Conservation (phyloP, 2,329 filamentous ascomycete genomes). For the Aureobasidium lini region DNA sequence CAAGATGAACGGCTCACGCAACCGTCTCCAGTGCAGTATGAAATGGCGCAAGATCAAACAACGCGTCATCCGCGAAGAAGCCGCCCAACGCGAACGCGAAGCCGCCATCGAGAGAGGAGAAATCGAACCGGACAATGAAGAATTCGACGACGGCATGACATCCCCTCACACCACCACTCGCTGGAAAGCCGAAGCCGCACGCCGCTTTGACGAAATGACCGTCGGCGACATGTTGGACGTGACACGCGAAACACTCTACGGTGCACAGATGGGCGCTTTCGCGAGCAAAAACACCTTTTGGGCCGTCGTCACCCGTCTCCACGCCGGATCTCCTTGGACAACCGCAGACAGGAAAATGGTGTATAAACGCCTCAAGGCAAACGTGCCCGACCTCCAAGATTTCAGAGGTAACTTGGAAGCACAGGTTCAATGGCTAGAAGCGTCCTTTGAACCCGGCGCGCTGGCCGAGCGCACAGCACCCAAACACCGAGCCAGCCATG, state of each 20-base stretch:
- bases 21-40: conserved; percentile 57
- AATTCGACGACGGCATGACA: not conserved
- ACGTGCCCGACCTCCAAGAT: not conserved
- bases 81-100: conserved; percentile 19
- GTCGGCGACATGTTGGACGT: conserved; percentile 15
- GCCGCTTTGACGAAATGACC: conserved; percentile 11
- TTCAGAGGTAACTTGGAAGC: not conserved
- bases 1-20: conserved; percentile 54
- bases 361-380: not conserved
- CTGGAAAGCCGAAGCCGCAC: not conserved
- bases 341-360: conserved; percentile 11
- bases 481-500: not conserved
- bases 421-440: not conserved
- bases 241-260: conserved; percentile 11
- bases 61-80: conserved; percentile 3
- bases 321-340: not conserved
- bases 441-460: not conserved
- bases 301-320: conserved; percentile 1
- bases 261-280: not conserved
- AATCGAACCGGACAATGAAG: not conserved
- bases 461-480: not conserved
- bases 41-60: conserved; percentile 55
- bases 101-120: not conserved
- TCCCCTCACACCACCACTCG: not conserved
- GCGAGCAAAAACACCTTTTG: conserved; percentile 12